These are phyloP conservation scores for Boletus bicolor DNA, from an alignment of 768 basidiomycete species.

Conservation along the genomic window DNA sequence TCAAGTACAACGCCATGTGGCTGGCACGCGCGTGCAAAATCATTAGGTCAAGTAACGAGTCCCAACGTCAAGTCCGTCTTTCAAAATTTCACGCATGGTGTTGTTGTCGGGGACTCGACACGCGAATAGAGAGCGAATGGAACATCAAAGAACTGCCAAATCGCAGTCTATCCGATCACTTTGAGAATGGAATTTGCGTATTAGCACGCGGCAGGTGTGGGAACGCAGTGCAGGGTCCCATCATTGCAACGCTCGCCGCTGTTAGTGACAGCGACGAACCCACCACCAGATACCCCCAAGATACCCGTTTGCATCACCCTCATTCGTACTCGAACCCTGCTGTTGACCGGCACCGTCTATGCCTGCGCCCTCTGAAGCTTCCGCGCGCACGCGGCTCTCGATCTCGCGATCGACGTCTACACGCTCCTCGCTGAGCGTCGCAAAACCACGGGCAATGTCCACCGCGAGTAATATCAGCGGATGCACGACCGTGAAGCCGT, in stretches of 20 bases:
- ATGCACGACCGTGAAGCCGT: constrained; percentile 47
- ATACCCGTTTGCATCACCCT: constrained; percentile 15
- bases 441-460: constrained; percentile 54
- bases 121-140: neutral
- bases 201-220: constrained; percentile 10
- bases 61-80: neutral
- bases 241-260: constrained; percentile 11
- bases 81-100: neutral
- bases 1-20: neutral
- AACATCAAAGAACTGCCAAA: too few species aligned
- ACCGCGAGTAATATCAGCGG: constrained; percentile 48
- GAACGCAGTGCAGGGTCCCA: constrained; percentile 13
- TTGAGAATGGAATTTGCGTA: neutral
- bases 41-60: neutral
- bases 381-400: constrained; percentile 39
- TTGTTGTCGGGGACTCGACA: neutral
- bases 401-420: constrained; percentile 43
- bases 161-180: neutral
- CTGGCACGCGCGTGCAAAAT: too few species aligned
- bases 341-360: constrained; percentile 14
- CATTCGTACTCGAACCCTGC: neutral
- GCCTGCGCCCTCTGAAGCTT: constrained; percentile 50
- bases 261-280: constrained; percentile 18
- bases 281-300: constrained; percentile 11
- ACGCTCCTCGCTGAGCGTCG: constrained; percentile 42